phyloP scores from a whole-genome alignment of 805 yeast species.

The Myxozyma sirexii region DNA sequence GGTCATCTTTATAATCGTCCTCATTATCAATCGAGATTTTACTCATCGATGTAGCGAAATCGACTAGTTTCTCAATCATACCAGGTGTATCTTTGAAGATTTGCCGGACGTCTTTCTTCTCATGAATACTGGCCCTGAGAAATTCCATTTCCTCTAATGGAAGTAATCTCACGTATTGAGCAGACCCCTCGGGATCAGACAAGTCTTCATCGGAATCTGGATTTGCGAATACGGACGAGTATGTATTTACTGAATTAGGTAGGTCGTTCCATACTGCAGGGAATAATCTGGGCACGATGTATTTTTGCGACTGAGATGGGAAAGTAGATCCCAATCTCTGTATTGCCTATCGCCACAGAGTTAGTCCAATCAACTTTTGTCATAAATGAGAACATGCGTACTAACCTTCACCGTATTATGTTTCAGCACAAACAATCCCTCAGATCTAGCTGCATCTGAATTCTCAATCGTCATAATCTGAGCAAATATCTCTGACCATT shows the following conservation, averaged over 20 bases:
- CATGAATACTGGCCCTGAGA: constrained; percentile 8
- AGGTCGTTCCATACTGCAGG: constrained; percentile 30
- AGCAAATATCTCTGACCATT: constrained; percentile 25
- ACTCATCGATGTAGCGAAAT: constrained; percentile 45
- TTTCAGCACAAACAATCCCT: constrained; percentile 14
- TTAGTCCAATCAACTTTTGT: neutral
- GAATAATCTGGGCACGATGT: constrained; percentile 11
- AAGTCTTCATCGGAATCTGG: constrained; percentile 24
- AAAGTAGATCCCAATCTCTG: constrained; percentile 27
- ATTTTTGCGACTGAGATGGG: constrained; percentile 16
- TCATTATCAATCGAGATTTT: constrained; percentile 47
- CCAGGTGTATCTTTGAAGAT: constrained; percentile 4
- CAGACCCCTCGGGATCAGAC: constrained; percentile 28
- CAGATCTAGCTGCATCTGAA: neutral
- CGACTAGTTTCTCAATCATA: constrained; percentile 9
- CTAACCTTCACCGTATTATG: constrained; percentile 22
- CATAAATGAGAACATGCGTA: neutral
- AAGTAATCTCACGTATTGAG: constrained; percentile 10
- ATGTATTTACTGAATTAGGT: neutral
- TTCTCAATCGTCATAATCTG: neutral
- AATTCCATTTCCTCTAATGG: constrained; percentile 28
- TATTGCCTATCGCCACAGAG: constrained; percentile 11
- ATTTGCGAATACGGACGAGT: constrained; percentile 7
- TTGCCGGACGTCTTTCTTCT: constrained; percentile 7
- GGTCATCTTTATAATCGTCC: constrained; percentile 59